Conservation (phyloP, 2,329 filamentous ascomycete species). For the Tolypocladium tundrense region DNA sequence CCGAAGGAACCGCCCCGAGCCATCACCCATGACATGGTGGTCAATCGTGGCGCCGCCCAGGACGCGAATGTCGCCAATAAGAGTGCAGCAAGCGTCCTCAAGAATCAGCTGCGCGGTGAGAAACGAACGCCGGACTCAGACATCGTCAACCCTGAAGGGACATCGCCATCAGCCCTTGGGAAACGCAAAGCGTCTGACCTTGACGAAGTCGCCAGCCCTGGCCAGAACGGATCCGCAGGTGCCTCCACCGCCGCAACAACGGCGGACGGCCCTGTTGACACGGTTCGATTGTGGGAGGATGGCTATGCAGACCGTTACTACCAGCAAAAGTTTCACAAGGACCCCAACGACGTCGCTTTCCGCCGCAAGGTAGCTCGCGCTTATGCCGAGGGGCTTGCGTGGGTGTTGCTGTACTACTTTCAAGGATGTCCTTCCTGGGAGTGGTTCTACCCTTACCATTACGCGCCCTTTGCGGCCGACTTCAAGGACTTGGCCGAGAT, state of each 20-base stretch:
- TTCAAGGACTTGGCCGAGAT: conserved; percentile 77
- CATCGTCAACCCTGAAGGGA: conserved; percentile 15
- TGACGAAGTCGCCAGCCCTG: conserved; percentile 51
- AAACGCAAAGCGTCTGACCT: conserved; percentile 72
- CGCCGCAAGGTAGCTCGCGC: conserved; percentile 77
- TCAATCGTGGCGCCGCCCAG: conserved; percentile 57
- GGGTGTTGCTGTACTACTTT: conserved; percentile 96
- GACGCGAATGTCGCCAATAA: conserved; percentile 80
- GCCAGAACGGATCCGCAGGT: conserved; percentile 42
- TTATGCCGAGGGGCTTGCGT: conserved; percentile 92
- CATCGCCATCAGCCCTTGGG: conserved; percentile 42
- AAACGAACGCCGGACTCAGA: conserved; percentile 7
- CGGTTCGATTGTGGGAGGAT: conserved; percentile 85
- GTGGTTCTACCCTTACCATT: conserved; percentile 98
- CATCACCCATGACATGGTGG: conserved; percentile 80
- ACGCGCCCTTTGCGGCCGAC: conserved; percentile 93
- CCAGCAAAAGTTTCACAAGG: conserved; percentile 86
- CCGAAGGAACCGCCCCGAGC: conserved; percentile 42
- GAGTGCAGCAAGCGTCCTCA: conserved; percentile 81
- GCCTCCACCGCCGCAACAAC: conserved; percentile 27
- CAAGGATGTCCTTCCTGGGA: conserved; percentile 98
- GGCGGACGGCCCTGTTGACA: conserved; percentile 64
- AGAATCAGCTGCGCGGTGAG: conserved; percentile 58
- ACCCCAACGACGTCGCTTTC: conserved; percentile 72
- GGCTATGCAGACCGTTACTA: conserved; percentile 96